Conservation (phyloP, 805 yeast genomes). For the Lipomyces chichibuensis region DNA sequence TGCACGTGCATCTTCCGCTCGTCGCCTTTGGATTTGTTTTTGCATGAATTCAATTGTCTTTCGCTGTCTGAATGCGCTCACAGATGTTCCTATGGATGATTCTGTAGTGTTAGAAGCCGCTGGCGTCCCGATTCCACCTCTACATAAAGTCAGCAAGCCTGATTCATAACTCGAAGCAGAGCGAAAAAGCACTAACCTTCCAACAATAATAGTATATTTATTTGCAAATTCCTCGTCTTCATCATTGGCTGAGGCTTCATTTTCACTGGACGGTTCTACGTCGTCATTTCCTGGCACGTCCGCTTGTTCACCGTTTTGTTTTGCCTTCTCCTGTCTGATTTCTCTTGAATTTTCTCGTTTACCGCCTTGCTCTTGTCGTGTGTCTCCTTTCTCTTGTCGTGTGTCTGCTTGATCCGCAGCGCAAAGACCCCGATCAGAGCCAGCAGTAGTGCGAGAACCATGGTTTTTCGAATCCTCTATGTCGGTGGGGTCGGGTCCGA, state of each 20-base stretch:
- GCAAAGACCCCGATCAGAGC: conserved; percentile 8
- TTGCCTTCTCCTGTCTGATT: conserved; percentile 9
- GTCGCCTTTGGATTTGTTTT: conserved; percentile 25
- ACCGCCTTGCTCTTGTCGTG: conserved; percentile 5
- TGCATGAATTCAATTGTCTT: conserved; percentile 31
- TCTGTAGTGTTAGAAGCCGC: conserved; percentile 5
- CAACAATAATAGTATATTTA: conserved; percentile 21
- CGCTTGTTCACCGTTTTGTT: not conserved
- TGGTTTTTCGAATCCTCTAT: not conserved
- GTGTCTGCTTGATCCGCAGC: not conserved
- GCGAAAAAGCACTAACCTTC: conserved; percentile 13
- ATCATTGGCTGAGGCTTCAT: not conserved
- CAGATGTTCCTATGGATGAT: not conserved
- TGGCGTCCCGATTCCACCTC: conserved; percentile 27
- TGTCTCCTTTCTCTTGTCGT: conserved; percentile 9
- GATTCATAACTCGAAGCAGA: not conserved
- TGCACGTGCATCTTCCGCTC: not conserved
- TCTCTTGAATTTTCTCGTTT: not conserved
- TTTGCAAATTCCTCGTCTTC: conserved; percentile 23
- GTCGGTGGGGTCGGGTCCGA: conserved; percentile 16
- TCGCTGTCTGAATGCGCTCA: conserved; percentile 26
- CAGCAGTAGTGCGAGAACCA: conserved; percentile 14
- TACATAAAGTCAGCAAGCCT: not conserved
- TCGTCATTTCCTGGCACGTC: not conserved
- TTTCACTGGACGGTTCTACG: not conserved